Conservation (phyloP, 129 eudicot genomes). For the Scalesia atractyloides region DNA sequence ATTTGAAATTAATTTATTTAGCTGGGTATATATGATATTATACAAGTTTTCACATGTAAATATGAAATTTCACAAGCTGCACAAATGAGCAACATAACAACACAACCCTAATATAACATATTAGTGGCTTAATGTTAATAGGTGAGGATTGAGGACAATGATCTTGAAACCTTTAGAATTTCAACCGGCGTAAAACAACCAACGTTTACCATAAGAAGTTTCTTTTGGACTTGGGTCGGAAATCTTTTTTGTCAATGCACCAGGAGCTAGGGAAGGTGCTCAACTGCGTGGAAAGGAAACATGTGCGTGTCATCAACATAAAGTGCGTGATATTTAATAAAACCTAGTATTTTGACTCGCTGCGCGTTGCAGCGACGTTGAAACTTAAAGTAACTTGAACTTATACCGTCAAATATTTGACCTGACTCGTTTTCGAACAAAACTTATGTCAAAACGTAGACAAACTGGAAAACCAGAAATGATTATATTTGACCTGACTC, state of each 20-base stretch:
- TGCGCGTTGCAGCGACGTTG: no score
- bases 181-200: neutral
- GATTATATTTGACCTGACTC: no score
- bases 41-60: no score
- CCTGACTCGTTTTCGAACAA: no score
- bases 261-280: slow-evolving; percentile 86
- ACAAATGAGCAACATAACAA: slow-evolving; percentile 17
- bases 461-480: no score
- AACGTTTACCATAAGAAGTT: slow-evolving; percentile 55
- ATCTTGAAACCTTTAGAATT: neutral
- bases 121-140: slow-evolving; percentile 11
- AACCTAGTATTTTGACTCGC: no score
- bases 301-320: slow-evolving; percentile 1
- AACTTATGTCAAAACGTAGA: no score
- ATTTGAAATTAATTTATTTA: no score
- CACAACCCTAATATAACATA: slow-evolving; percentile 11
- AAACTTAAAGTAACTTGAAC: no score
- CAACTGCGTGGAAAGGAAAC: slow-evolving; percentile 50
- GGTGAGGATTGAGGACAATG: neutral
- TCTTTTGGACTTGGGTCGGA: slow-evolving; percentile 51
- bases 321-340: neutral
- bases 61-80: neutral
- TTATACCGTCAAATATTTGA: no score
- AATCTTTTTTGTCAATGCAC: slow-evolving; percentile 80
- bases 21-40: no score